Percentiles rank a stretch among this genome's conserved stretches.
Evolutionary conservation across 345 rosid species (phyloP).

Genomic region (Noccaea bulbosa): DNA sequence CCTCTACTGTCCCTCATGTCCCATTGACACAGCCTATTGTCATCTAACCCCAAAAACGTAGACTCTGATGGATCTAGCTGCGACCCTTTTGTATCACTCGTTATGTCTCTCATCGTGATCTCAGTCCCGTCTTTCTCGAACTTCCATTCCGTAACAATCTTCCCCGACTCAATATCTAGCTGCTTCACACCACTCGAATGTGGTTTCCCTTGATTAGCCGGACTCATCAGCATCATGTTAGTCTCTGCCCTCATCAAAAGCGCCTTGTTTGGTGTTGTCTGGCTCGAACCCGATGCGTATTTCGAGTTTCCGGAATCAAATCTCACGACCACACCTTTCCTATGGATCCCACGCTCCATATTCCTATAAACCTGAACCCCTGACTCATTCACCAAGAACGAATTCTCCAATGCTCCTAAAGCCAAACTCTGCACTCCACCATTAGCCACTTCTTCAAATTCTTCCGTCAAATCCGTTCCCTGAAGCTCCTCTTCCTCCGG

Average conservation of each 20-base stretch:
- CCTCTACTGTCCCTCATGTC: slow-evolving; percentile 92
- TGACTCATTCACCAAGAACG: slow-evolving; percentile 83
- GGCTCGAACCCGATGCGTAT: slow-evolving; percentile 38
- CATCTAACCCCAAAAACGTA: slow-evolving; percentile 89
- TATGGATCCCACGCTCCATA: slow-evolving; percentile 70
- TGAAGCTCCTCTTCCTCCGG: slow-evolving; percentile 44
- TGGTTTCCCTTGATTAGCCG: slow-evolving; percentile 71
- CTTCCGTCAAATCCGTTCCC: slow-evolving; percentile 62
- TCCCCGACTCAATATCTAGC: slow-evolving; percentile 85
- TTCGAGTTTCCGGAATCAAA: slow-evolving; percentile 52
- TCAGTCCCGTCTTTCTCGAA: slow-evolving; percentile 92
- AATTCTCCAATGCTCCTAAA: slow-evolving; percentile 86
- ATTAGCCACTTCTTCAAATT: slow-evolving; percentile 83
- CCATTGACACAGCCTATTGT: slow-evolving; percentile 95
- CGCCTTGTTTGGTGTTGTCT: slow-evolving; percentile 74
- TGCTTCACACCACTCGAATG: slow-evolving; percentile 74
- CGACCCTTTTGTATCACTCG: slow-evolving; percentile 82
- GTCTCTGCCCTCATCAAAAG: slow-evolving; percentile 95
- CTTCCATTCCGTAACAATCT: slow-evolving; percentile 89
- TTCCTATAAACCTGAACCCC: slow-evolving; percentile 91
- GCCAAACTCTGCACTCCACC: slow-evolving; percentile 94
- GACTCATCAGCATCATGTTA: slow-evolving; percentile 97
- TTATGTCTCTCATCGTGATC: slow-evolving; percentile 81
- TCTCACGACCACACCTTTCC: slow-evolving; percentile 73
- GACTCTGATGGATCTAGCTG: slow-evolving; percentile 95